Percentiles rank a stretch among this genome's conserved stretches.
Evolutionary conservation across 2,329 filamentous ascomycete species (phyloP).

Genomic region (Exophiala xenobiotica): DNA sequence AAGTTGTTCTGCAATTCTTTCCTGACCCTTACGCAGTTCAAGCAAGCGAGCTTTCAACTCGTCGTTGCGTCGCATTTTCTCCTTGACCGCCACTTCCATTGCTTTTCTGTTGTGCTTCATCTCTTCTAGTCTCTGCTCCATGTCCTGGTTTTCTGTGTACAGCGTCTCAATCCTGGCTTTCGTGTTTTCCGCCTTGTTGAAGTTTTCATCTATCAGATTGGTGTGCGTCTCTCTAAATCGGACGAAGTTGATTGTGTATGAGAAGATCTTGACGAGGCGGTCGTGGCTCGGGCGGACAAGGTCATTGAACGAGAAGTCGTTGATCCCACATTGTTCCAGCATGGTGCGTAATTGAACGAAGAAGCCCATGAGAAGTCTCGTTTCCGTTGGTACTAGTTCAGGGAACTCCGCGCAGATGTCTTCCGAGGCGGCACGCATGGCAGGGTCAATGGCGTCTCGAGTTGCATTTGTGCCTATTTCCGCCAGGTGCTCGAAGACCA

Average conservation of each 20-base stretch:
- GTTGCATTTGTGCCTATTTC: constrained; percentile 92
- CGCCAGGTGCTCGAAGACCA: constrained; percentile 97
- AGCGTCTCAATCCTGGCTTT: constrained; percentile 85
- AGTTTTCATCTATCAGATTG: constrained; percentile 83
- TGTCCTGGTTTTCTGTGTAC: constrained; percentile 81
- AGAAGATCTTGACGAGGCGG: constrained; percentile 90
- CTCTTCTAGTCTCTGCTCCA: constrained; percentile 74
- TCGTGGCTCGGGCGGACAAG: constrained; percentile 87
- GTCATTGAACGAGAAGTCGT: constrained; percentile 90
- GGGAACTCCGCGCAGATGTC: constrained; percentile 77
- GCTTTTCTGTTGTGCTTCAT: constrained; percentile 76
- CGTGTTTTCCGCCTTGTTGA: constrained; percentile 83
- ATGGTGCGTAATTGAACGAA: constrained; percentile 79
- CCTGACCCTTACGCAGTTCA: constrained; percentile 77
- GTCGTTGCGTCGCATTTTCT: constrained; percentile 83
- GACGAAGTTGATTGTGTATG: constrained; percentile 98
- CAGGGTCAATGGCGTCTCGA: constrained; percentile 87
- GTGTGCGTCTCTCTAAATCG: constrained; percentile 94
- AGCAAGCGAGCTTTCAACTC: constrained; percentile 79
- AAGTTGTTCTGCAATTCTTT: constrained; percentile 76
- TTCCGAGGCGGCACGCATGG: constrained; percentile 88
- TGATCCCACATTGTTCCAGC: constrained; percentile 81
- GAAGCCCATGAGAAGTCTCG: constrained; percentile 92
- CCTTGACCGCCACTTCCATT: constrained; percentile 76
- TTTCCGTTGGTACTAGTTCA: constrained; percentile 82